Base-by-base conservation (phyloP, 129 eudicot genomes). In the Pseudognaphalium luteoalbum region DNA sequence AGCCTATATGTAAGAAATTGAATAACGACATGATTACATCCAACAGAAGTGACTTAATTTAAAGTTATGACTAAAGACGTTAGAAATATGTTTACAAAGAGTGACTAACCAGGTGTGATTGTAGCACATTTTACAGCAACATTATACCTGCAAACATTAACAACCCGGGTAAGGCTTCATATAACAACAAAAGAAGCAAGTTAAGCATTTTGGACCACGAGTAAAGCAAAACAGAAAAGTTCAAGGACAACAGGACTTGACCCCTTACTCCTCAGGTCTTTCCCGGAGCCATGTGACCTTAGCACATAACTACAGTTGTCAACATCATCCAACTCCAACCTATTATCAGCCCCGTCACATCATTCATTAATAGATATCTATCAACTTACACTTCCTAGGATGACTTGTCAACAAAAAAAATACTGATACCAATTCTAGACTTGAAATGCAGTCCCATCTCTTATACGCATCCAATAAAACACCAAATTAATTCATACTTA, bases 121-220 rank as follows among this genome's bases (percentile, higher is more conserved):
- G 98, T 93, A 83, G 98, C 98, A 85, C 98, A 93, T 81, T 93
- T 93, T 65, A 93, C 80, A 70, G 98, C 98, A 84, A 93, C 98
- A 83, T 93, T 93, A 80, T 93, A 90, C 96, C 98, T 93, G 86
- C 71, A 74, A 39, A 57, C 28, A 76, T 35, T 21, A 39, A 72
- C 15, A 57, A 11, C 65, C 15, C 37, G 68, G 29, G 54, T 72
- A 71, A 68, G 22, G 52, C 44, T 20, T 73, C 52, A 51, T 50
- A 57, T 35, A 65, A 74, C 79, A 52, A 41, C 44, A 78, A n/a
- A 50, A 32, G 50, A 72, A 22, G 35, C 54, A 61, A 5, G 30
- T 11, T 21, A 68, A 81, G 51, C 20, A 74, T 15, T 68, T 65
- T 57, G 28, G 44, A 33, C 6, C 34, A 64, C 17, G 0, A 72